Evolutionary conservation across 805 yeast species (phyloP), one percentile per base, ranked within the genome.

Genomic region (Yarrowia sp.): DNA sequence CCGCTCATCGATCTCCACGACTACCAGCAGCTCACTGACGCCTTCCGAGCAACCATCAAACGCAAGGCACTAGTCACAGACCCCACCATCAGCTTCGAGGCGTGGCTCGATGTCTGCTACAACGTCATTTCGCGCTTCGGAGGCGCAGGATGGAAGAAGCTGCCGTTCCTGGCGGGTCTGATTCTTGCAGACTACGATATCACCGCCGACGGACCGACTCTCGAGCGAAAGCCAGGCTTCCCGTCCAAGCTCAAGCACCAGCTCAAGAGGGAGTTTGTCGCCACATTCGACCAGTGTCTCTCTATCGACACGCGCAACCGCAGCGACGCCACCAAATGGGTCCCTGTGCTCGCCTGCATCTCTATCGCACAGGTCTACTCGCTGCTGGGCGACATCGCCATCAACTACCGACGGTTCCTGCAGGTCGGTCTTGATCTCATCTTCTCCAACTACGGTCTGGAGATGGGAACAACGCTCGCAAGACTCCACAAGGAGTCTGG

Each of bases 11-110:
- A 36, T 18, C 58, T 38, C 10, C 29, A 42, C 2, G 53, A 44
- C 19, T 58, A 58, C 33, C 41, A 31, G 35, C 39, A 32, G 24
- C 64, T 69, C 12, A 58, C 65, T 3, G 70, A 69, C 18, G 70
- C 68, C 3, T 44, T 70, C 46, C 44, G 66, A 47, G 62, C 68
- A 5, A 67, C 72, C 9, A 62, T 63, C 2, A 42, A 49, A 2
- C 39, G 72, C 27, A 69, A 69, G 49, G 39, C 47, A 6, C 51
- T 49, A 1, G 65, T 69, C 36, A 64, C 70, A 1, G 66, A 67
- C 42, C 72, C 72, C 25, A 66, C 71, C 6, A 61, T 69, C 14
- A 41, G 61, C 10, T 64, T 63, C 10, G 60, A 61, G 9, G 63
- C 46, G 1, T 69, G 71, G 70, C 35, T 62, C 1, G 58, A 58